phyloP scores from a whole-genome alignment of 2,329 filamentous ascomycete genomes.

The Pseudogymnoascus sp. region DNA sequence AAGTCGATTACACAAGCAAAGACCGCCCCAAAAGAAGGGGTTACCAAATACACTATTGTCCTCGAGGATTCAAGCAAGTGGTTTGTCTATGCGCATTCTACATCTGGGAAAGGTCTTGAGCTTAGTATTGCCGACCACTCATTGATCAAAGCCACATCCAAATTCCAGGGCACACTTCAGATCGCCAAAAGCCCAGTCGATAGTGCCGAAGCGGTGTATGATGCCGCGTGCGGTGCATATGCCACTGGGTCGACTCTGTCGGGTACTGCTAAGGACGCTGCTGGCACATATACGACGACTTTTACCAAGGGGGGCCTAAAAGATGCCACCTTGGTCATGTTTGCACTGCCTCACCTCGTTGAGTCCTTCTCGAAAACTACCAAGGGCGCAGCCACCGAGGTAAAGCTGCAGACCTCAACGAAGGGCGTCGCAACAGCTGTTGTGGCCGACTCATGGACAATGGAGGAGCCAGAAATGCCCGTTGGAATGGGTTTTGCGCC shows the following conservation, averaged over 20 bases:
- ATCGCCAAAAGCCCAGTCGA: constrained; percentile 65
- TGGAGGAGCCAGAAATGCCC: constrained; percentile 68
- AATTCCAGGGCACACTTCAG: constrained; percentile 74
- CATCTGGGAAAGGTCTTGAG: constrained; percentile 50
- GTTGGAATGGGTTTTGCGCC: constrained; percentile 68
- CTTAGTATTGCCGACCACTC: constrained; percentile 60
- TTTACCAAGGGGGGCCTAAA: constrained; percentile 64
- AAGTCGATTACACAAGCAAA: constrained; percentile 51
- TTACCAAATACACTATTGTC: constrained; percentile 67
- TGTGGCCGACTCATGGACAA: constrained; percentile 64
- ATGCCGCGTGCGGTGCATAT: constrained; percentile 69
- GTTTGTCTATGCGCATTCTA: constrained; percentile 69
- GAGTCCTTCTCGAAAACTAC: constrained; percentile 60
- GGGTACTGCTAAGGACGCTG: constrained; percentile 49
- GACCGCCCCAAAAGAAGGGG: constrained; percentile 50
- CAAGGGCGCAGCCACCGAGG: constrained; percentile 37
- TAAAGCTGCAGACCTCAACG: constrained; percentile 70
- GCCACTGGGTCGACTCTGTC: constrained; percentile 55
- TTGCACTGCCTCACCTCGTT: constrained; percentile 78
- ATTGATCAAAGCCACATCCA: constrained; percentile 52
- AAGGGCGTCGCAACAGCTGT: constrained; percentile 75
- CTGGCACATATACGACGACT: constrained; percentile 63
- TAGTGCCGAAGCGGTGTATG: constrained; percentile 60
- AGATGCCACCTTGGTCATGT: constrained; percentile 64
- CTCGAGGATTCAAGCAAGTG: constrained; percentile 68